phyloP scores from a whole-genome alignment of 163 green algal genomes.

The Scenedesmus sp. region DNA sequence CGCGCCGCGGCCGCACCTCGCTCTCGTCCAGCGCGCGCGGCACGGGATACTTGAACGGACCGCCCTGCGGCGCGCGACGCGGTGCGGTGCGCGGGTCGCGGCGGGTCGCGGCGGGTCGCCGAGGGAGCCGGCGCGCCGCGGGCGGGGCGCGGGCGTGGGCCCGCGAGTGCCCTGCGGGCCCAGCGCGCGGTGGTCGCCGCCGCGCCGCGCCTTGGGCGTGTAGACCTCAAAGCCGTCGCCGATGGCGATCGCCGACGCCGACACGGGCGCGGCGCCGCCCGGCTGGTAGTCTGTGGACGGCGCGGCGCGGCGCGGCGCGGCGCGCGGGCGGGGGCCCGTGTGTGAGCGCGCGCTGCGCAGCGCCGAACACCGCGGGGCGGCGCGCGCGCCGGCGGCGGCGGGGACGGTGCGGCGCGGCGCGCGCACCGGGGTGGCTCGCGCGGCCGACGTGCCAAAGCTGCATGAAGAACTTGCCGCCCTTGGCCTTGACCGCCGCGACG shows the following conservation, averaged over 20 bases:
- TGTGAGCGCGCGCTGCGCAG: no score
- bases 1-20: no score
- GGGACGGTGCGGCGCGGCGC: no score
- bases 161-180: neutral
- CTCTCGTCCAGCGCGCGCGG: conserved; percentile 61
- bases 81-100: no score
- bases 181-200: neutral
- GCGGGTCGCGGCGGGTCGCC: no score
- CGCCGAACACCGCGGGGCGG: no score
- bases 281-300: conserved; percentile 81
- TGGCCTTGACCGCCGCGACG: conserved; percentile 71
- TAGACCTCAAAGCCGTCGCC: conserved; percentile 52
- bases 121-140: neutral
- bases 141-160: neutral
- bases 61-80: no score
- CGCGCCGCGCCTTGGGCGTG: conserved; percentile 41
- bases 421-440: conserved; percentile 60
- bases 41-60: conserved; percentile 44
- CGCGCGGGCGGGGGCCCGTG: neutral
- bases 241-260: conserved; percentile 61
- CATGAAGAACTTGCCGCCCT: conserved; percentile 75
- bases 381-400: no score
- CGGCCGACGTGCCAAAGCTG: conserved; percentile 84
- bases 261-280: conserved; percentile 59
- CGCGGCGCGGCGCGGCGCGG: no score